Evolutionary conservation across 371 early-diverging fungal genomes (phyloP), one percentile per base, ranked within the genome.

Genomic region (Cokeromyces recurvatus): DNA sequence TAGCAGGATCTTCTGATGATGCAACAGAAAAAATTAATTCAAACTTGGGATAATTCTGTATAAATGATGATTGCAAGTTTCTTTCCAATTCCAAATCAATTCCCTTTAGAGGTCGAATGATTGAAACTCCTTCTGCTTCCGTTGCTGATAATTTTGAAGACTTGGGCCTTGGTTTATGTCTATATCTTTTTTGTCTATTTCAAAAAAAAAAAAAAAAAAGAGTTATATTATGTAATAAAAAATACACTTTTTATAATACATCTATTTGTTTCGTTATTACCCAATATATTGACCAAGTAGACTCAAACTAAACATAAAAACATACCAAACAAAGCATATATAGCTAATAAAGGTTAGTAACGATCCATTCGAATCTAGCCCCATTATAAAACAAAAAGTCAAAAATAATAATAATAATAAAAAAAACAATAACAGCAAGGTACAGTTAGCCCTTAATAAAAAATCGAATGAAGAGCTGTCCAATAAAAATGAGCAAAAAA

Each of bases 81-180:
- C 79, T 83, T 17, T 75, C 67, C 61, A 95, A 64, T 56, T 89
- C 85, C 38, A 69, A 66, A 60, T 97, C 97, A 17, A 91, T 54
- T 1, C 97, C 97, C 55, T 92, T 93, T 4, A 97, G 67, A 3
- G 97, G 97, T 9, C 95, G 80, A 49, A 97, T 72, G 43, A 97
- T 87, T 2, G 97, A 77, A 21, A 89, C 87, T 9, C 82, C 84
- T 4, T 86, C 84, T 12, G 64, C 77, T 37, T 71, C 59, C 17
- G 63, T 47, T n/a, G 51, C 48, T 32, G 62, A 53, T 36, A 71
- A 48, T 42, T 69, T 57, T 5, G 79, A 71, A 0, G 81, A 79
- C 29, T 54, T 44, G 8, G 79, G 73, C 11, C 29, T 29, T 23
- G 64, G 73, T 34, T 71, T 66, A 7, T 43, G 46, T 23, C 60